These are phyloP conservation scores for Echinochloa phyllopogon DNA, from an alignment of 176 grass and related monocot species.

Conservation along the genomic window DNA sequence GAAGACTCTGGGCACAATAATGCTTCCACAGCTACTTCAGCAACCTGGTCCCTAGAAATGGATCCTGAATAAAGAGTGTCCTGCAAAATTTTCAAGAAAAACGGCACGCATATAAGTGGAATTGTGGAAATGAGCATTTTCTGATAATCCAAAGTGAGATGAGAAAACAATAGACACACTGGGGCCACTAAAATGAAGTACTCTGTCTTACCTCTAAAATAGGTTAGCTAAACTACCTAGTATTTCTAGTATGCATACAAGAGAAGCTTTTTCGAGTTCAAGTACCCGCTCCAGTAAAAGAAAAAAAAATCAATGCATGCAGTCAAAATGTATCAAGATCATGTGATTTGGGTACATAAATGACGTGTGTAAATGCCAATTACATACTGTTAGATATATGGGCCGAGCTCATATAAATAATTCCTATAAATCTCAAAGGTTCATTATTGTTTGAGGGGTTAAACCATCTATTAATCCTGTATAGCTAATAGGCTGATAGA, in stretches of 20 bases:
- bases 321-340: not conserved
- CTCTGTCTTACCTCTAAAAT: not conserved
- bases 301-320: not conserved
- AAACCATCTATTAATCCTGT: too few relatives aligned
- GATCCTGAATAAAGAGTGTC: constrained; percentile 73
- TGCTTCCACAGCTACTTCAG: constrained; percentile 65
- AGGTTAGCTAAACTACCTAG: too few relatives aligned
- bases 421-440: too few relatives aligned
- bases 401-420: too few relatives aligned
- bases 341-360: too few relatives aligned
- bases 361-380: too few relatives aligned
- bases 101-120: not conserved
- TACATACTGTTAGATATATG: too few relatives aligned
- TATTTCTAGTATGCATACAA: not conserved
- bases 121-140: not conserved
- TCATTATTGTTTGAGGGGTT: too few relatives aligned
- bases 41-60: constrained; percentile 73
- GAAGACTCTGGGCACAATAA: constrained; percentile 57
- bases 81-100: constrained; percentile 35
- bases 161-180: constrained; percentile 2
- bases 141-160: not conserved
- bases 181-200: not conserved
- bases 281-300: not conserved
- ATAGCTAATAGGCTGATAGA: too few relatives aligned
- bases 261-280: not conserved